Conservation (phyloP, 2,329 filamentous ascomycete species). For the Aureobasidium leucospermi region DNA sequence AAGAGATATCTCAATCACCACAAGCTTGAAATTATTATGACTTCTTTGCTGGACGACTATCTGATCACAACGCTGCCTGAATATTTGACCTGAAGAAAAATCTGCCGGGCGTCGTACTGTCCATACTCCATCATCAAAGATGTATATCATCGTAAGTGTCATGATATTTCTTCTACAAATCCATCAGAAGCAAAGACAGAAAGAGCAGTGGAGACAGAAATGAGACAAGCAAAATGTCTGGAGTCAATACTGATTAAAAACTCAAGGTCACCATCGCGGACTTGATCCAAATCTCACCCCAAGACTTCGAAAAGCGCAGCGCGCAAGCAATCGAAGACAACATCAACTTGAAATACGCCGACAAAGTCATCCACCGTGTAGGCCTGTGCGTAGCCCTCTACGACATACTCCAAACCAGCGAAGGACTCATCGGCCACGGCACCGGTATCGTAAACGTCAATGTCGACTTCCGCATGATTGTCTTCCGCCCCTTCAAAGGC, state of each 20-base stretch:
- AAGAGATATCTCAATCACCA: background rate
- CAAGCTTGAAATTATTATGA: background rate
- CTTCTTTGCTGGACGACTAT: constrained; percentile 6
- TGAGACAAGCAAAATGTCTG: background rate
- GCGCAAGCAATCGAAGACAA: constrained; percentile 86
- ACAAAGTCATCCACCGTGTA: constrained; percentile 90
- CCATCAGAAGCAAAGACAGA: background rate
- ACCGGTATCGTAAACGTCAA: constrained; percentile 92
- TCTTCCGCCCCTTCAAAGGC: constrained; percentile 93
- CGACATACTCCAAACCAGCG: constrained; percentile 80
- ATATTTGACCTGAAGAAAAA: constrained; percentile 13
- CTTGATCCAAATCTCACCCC: constrained; percentile 83
- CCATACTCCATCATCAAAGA: constrained; percentile 4
- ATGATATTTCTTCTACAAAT: background rate
- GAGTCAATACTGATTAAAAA: background rate
- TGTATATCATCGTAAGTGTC: constrained; percentile 22
- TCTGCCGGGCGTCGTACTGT: background rate
- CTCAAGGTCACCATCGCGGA: constrained; percentile 83
- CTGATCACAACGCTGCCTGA: constrained; percentile 1
- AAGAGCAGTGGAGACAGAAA: background rate
- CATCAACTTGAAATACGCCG: constrained; percentile 94
- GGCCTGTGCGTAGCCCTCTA: constrained; percentile 91
- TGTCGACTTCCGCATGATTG: constrained; percentile 86
- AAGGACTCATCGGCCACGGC: constrained; percentile 89
- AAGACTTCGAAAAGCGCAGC: constrained; percentile 79